Percentiles rank a stretch among this genome's conserved stretches.
Evolutionary conservation across 345 rosid genomes (phyloP).

Genomic region (Linum usitatissimum): DNA sequence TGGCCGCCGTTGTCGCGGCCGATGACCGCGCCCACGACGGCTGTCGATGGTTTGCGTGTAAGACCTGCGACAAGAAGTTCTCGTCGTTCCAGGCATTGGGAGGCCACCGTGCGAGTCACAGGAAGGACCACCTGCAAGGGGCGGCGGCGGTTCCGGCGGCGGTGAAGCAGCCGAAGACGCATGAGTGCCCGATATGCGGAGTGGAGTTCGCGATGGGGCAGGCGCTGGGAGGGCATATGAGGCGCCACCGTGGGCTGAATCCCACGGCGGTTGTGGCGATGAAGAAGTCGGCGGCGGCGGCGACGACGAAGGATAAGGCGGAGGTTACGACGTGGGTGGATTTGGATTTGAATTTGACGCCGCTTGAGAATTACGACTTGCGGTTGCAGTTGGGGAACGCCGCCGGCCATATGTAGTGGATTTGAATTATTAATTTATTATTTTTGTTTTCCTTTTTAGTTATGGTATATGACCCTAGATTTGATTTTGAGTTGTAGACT

Average conservation of each 20-base stretch:
- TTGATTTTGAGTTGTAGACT: no score
- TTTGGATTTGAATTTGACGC: neutral
- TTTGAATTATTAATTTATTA: no score
- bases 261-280: neutral
- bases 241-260: neutral
- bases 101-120: constrained; percentile 90
- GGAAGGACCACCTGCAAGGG: constrained; percentile 29
- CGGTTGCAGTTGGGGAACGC: neutral
- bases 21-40: neutral
- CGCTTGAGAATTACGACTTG: constrained; percentile 1
- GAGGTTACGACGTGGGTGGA: neutral
- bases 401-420: neutral
- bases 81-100: constrained; percentile 84
- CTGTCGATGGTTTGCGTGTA: constrained; percentile 53
- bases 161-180: neutral
- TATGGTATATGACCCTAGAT: no score
- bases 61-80: constrained; percentile 71
- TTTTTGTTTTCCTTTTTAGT: neutral
- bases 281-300: neutral
- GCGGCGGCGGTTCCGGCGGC: neutral
- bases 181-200: neutral
- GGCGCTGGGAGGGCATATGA: constrained; percentile 4
- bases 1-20: neutral
- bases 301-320: neutral
- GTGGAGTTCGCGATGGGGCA: neutral